Evolutionary conservation across 371 early-diverging fungal species (phyloP).

Genomic region (Mortierella sp.): DNA sequence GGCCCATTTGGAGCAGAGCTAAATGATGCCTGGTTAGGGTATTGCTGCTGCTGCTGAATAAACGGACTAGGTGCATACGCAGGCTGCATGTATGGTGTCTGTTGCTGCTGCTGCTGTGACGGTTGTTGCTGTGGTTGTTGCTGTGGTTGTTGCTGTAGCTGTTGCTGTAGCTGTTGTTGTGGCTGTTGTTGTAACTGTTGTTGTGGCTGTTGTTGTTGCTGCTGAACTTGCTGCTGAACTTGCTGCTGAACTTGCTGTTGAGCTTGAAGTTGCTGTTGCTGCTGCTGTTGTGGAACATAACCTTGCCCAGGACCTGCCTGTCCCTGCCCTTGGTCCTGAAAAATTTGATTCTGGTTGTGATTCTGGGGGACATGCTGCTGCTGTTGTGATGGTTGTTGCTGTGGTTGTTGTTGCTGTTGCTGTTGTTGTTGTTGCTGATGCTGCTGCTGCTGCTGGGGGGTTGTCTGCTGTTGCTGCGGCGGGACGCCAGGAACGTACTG

Average conservation of each 20-base stretch:
- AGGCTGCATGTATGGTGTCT: conserved; percentile 20
- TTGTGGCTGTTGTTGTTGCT: conserved; percentile 8
- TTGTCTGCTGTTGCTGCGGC: conserved; percentile 17
- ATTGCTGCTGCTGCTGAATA: conserved; percentile 16
- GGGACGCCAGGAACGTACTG: neutral
- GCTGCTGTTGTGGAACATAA: conserved; percentile 21
- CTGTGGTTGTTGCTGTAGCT: conserved; percentile 14
- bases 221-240: conserved; percentile 1
- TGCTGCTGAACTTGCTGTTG: conserved; percentile 5
- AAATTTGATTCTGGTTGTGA: conserved; percentile 3
- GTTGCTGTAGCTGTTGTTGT: conserved; percentile 27
- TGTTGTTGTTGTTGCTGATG: conserved; percentile 8
- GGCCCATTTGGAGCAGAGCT: conserved; percentile 7
- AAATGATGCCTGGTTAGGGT: conserved; percentile 8
- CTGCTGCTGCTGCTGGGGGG: conserved; percentile 3
- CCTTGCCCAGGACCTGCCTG: conserved; percentile 8
- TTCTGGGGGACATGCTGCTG: conserved; percentile 18
- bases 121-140: conserved; percentile 13
- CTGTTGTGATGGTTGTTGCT: conserved; percentile 12
- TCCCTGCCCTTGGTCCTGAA: conserved; percentile 1
- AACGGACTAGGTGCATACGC: conserved; percentile 18
- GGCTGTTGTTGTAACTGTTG: conserved; percentile 24
- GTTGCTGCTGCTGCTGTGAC: conserved; percentile 26
- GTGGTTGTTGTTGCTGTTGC: conserved; percentile 9
- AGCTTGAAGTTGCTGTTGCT: conserved; percentile 14